Percentiles rank a stretch among this genome's conserved stretches.
phyloP scores from a whole-genome alignment of 176 grass and related monocot genomes.

The Melocanna baccifera region DNA sequence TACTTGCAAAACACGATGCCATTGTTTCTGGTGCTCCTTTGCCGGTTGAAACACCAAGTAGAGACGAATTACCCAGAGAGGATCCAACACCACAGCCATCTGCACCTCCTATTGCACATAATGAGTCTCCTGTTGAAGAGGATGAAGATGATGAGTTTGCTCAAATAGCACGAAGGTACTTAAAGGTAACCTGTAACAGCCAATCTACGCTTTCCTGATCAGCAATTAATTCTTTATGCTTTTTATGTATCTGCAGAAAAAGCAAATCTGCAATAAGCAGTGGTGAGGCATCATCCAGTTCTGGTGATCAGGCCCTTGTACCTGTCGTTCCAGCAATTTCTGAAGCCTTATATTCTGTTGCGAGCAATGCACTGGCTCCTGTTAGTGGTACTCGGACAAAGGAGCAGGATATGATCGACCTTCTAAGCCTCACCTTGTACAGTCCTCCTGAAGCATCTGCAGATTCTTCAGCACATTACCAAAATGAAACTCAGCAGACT shows the following conservation, averaged over 20 bases:
- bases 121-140: constrained; percentile 32
- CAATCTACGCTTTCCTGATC: neutral
- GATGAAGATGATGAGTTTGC: constrained; percentile 88
- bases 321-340: constrained; percentile 44
- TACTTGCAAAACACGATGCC: constrained; percentile 72
- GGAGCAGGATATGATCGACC: constrained; percentile 94
- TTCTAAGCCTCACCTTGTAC: constrained; percentile 78
- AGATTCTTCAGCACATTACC: constrained; percentile 40
- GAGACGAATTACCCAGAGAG: constrained; percentile 40
- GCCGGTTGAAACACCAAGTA: constrained; percentile 23
- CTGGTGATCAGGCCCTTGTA: constrained; percentile 56
- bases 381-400: constrained; percentile 35
- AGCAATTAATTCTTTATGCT: neutral
- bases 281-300: constrained; percentile 54
- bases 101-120: constrained; percentile 20
- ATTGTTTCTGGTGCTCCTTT: constrained; percentile 65
- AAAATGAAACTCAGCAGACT: constrained; percentile 27
- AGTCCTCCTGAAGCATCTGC: constrained; percentile 45
- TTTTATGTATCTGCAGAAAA: constrained; percentile 34
- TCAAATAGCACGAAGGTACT: constrained; percentile 79
- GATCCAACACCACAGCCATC: constrained; percentile 24
- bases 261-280: constrained; percentile 48
- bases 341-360: constrained; percentile 49
- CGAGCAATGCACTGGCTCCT: constrained; percentile 70
- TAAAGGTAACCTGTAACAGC: neutral